Conservation (phyloP, 192 early-diverging fungal genomes). For the Allomyces arbusculus region DNA sequence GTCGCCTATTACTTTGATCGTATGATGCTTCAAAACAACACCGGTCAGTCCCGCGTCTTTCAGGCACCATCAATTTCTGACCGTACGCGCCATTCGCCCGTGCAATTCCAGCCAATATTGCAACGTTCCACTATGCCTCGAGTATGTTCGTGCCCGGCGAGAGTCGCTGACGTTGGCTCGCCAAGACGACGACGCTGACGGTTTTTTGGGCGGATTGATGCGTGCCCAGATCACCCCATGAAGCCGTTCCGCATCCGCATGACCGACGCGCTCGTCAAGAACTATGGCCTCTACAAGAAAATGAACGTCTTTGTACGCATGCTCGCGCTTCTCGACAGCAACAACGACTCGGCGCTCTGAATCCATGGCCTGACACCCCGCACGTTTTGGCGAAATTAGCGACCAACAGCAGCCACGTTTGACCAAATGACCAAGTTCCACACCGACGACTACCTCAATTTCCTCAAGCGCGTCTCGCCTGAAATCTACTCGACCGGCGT, state of each 20-base stretch:
- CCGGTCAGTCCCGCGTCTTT: no score
- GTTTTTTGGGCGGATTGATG: no score
- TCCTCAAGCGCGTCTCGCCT: slow-evolving; percentile 53
- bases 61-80: no score
- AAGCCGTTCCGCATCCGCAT: slow-evolving; percentile 92
- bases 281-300: slow-evolving; percentile 80
- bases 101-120: no score
- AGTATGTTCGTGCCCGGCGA: background rate
- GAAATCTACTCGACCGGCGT: slow-evolving; percentile 41
- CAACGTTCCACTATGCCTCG: background rate
- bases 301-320: slow-evolving; percentile 51
- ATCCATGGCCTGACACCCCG: no score
- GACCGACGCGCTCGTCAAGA: slow-evolving; percentile 77
- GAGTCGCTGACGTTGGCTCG: background rate
- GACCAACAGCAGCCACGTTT: slow-evolving; percentile 61
- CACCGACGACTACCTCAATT: slow-evolving; percentile 80
- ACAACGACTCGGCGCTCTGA: no score
- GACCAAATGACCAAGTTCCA: slow-evolving; percentile 87
- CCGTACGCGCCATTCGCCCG: no score
- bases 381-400: slow-evolving; percentile 9
- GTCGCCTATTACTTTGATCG: no score
- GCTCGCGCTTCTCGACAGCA: background rate
- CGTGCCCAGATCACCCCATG: slow-evolving; percentile 83
- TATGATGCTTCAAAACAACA: no score
- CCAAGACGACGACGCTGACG: no score